phyloP scores from a whole-genome alignment of 805 yeast species.

The Yamadazyma phyllophila region DNA sequence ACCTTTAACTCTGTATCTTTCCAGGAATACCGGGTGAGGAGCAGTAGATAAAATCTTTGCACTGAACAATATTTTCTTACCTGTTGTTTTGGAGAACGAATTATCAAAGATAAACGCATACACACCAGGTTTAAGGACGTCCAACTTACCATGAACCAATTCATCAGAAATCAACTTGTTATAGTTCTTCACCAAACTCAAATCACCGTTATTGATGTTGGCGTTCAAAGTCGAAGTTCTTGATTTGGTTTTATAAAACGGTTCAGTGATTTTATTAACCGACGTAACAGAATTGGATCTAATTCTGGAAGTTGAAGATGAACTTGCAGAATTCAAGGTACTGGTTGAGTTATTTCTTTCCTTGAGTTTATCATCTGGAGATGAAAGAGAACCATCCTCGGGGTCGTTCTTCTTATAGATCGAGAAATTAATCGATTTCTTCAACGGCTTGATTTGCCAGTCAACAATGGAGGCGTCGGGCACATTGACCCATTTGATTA shows the following conservation, averaged over 20 bases:
- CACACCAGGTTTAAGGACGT: slow-evolving; percentile 62
- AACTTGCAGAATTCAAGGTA: slow-evolving; percentile 11
- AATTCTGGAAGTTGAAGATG: slow-evolving; percentile 11
- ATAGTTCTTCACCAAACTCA: slow-evolving; percentile 57
- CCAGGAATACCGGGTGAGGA: not conserved
- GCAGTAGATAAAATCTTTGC: slow-evolving; percentile 7
- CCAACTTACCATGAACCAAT: slow-evolving; percentile 57
- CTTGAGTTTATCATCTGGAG: slow-evolving; percentile 3
- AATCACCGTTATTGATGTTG: slow-evolving; percentile 39
- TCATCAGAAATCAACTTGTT: slow-evolving; percentile 53
- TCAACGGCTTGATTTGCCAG: slow-evolving; percentile 80
- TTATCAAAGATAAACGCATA: slow-evolving; percentile 91
- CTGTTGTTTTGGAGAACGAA: slow-evolving; percentile 80
- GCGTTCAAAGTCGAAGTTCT: slow-evolving; percentile 38
- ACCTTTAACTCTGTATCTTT: not conserved
- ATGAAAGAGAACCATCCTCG: not conserved
- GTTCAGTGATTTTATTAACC: slow-evolving; percentile 34
- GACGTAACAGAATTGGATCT: slow-evolving; percentile 32
- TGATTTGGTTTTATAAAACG: slow-evolving; percentile 32
- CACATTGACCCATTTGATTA: slow-evolving; percentile 87
- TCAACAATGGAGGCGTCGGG: slow-evolving; percentile 63
- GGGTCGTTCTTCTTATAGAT: slow-evolving; percentile 34
- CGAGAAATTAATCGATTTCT: slow-evolving; percentile 40
- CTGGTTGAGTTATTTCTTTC: slow-evolving; percentile 11
- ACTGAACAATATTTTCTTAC: slow-evolving; percentile 76